Evolutionary conservation across 371 early-diverging fungal genomes (phyloP), one percentile per base, ranked within the genome.

Genomic region (Saksenaea vasiformis): DNA sequence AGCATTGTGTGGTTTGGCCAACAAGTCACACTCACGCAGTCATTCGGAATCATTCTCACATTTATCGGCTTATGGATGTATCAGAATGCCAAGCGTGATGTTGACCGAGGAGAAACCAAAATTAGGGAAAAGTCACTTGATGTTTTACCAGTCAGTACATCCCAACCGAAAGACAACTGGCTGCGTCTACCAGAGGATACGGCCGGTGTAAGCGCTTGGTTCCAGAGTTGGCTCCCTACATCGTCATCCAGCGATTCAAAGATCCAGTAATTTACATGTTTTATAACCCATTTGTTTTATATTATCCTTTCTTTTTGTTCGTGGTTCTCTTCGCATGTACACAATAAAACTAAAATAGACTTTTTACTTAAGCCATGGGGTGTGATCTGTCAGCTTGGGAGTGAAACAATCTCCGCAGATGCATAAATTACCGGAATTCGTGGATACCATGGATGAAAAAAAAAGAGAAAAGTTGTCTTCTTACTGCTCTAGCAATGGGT

Each of bases 31-130:
- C 39, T 75, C 0, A 68, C 83, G 0, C 95, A 96, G 69, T 83
- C 81, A 19, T 58, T 87, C 38, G 97, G 97, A 35, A 90, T 96
- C 41, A 53, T 79, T 14, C 61, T 95, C 64, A 93, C 95, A 0
- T 93, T 95, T 78, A 58, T 83, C 31, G 97, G 97, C 5, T 77
- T 96, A 28, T 94, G 85, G 79, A 73, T 95, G 77, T 96, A 96
- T 71, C 87, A 95, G 63, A 78, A 77, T 19, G 93, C 94, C 17
- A 92, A 91, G 71, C 67, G 77, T 24, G 85, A 84, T 43, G 74
- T 79, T 1, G 80, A 80, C 43, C 69, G 73, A 28, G 74, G 76
- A 15, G 82, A 84, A 41, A 71, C 62, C 8, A 68, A 70, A 38
- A 60, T 70, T 27, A 58, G 67, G 17, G 70, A 72, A 47, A 62